phyloP scores from a whole-genome alignment of 1,284 basidiomycete genomes.

The Irpex sp. region DNA sequence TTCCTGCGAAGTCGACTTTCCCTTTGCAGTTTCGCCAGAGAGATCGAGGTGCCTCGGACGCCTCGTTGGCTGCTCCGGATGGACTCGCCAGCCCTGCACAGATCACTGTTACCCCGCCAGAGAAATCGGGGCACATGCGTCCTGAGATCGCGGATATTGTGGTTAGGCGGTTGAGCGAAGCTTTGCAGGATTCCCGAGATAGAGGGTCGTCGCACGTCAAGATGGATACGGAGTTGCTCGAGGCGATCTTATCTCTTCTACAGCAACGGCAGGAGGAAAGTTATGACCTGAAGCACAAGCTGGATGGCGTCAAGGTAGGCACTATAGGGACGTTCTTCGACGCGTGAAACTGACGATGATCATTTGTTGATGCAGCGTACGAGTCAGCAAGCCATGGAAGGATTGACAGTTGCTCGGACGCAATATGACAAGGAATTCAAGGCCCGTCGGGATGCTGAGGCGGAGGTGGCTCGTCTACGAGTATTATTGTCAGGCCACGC shows the following conservation, averaged over 20 bases:
- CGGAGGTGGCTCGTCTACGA: conserved; percentile 83
- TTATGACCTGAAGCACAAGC: conserved; percentile 66
- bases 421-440: conserved; percentile 92
- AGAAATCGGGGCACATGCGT: conserved; percentile 29
- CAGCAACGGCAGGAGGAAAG: conserved; percentile 67
- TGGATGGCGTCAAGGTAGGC: conserved; percentile 85
- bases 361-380: conserved; percentile 51
- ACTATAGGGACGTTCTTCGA: not conserved
- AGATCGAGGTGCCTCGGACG: conserved; percentile 19
- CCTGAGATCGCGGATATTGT: conserved; percentile 46
- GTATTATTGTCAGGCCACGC: conserved; percentile 89
- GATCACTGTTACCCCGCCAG: conserved; percentile 46
- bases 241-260: conserved; percentile 67
- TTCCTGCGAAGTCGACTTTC: not conserved
- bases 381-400: conserved; percentile 90
- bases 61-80: conserved; percentile 12
- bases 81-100: conserved; percentile 20
- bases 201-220: conserved; percentile 62
- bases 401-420: conserved; percentile 86
- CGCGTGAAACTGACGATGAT: not conserved
- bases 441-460: conserved; percentile 85
- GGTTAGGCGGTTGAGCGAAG: conserved; percentile 51
- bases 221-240: conserved; percentile 74
- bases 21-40: conserved; percentile 10
- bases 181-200: conserved; percentile 61